These are phyloP conservation scores for Boletellus dicymbophilus DNA, from an alignment of 1,284 basidiomycete species.

Conservation along the genomic window DNA sequence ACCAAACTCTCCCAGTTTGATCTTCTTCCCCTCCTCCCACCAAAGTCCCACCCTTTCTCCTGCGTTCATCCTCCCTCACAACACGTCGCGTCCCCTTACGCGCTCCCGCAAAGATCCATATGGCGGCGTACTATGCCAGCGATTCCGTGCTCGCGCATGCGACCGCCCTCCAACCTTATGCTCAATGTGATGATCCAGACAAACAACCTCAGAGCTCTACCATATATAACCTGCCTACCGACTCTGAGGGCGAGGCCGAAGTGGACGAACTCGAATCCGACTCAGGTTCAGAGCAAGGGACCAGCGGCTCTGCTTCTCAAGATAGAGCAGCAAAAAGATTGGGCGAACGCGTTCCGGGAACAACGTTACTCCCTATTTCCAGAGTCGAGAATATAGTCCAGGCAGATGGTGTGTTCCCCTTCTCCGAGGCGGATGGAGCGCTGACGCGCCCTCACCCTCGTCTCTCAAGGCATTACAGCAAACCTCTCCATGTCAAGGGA, in stretches of 20 bases:
- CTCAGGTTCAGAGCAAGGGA: conserved; percentile 38
- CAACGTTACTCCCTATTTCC: conserved; percentile 58
- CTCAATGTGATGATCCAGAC: conserved; percentile 25
- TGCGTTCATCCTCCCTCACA: conserved; percentile 1
- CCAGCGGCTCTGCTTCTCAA: conserved; percentile 39
- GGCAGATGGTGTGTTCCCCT: conserved; percentile 55
- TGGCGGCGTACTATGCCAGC: conserved; percentile 33
- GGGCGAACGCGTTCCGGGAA: conserved; percentile 58
- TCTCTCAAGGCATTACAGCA: conserved; percentile 49
- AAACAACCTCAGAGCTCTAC: conserved; percentile 24
- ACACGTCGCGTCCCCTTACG: conserved; percentile 8
- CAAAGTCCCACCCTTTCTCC: conserved; percentile 2
- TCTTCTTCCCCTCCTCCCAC: conserved; percentile 4
- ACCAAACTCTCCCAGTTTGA: conserved; percentile 14
- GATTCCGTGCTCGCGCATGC: conserved; percentile 32
- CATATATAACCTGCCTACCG: conserved; percentile 35
- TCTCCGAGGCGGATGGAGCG: neutral
- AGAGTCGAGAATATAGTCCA: conserved; percentile 71
- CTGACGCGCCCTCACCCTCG: conserved; percentile 16
- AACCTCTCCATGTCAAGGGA: conserved; percentile 70
- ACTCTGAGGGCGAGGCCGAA: conserved; percentile 49
- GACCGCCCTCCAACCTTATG: conserved; percentile 35
- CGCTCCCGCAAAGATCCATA: conserved; percentile 14
- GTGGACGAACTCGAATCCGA: conserved; percentile 71
- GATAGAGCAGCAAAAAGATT: conserved; percentile 36